Conservation (phyloP, 306 rosid species). For the Rubus idaeus region DNA sequence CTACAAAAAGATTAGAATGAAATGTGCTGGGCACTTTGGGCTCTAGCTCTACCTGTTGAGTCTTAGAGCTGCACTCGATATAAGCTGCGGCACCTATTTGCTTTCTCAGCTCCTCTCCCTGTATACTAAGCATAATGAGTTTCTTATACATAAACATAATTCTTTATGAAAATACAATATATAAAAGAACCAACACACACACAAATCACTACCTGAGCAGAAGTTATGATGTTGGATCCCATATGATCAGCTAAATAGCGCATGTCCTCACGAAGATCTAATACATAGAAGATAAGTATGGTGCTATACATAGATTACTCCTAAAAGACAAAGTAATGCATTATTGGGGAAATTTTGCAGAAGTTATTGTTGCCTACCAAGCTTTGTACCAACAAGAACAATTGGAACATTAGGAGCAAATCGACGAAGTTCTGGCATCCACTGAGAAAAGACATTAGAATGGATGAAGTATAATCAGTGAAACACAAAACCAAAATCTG, state of each 20-base stretch:
- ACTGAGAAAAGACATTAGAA: slow-evolving; percentile 45
- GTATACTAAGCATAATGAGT: slow-evolving; percentile 21
- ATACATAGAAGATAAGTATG: slow-evolving; percentile 14
- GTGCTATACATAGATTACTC: slow-evolving; percentile 6
- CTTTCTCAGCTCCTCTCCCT: slow-evolving; percentile 99
- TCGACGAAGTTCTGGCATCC: slow-evolving; percentile 98
- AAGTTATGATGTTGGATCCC: slow-evolving; percentile 73
- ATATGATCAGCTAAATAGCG: slow-evolving; percentile 70
- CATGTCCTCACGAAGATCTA: slow-evolving; percentile 88
- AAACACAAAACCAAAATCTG: neutral
- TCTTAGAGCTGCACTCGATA: slow-evolving; percentile 95
- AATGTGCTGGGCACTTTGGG: neutral
- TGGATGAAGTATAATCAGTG: slow-evolving; percentile 12
- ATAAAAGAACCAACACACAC: no score
- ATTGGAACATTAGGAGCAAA: slow-evolving; percentile 94
- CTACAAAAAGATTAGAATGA: neutral
- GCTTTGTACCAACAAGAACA: slow-evolving; percentile 96
- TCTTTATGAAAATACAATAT: neutral
- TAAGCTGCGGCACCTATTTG: slow-evolving; percentile 98
- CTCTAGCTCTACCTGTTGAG: slow-evolving; percentile 71
- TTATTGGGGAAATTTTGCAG: neutral
- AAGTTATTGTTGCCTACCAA: slow-evolving; percentile 50
- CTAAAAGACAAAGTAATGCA: neutral
- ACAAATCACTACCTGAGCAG: slow-evolving; percentile 58
- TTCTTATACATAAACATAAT: neutral